Base-by-base conservation (phyloP, 139 green algal species). In the Coelastrella sp. region DNA sequence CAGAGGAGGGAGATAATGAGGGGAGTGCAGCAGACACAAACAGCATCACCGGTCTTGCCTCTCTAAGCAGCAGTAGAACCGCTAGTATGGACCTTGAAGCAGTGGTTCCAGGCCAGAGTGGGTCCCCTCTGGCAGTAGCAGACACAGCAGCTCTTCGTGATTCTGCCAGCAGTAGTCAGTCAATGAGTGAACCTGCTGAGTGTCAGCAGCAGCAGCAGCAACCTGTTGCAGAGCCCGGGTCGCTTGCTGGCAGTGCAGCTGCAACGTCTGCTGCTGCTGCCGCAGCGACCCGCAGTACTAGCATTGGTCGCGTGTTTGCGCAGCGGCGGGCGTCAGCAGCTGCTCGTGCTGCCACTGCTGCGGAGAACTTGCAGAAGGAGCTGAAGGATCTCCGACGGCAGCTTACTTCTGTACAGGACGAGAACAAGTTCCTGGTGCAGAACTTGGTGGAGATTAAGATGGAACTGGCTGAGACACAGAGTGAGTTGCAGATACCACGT, bases 371-470 rank as follows among this genome's bases (percentile, higher is more conserved):
- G 32, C 32, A 45, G 34, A 79, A 59, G 48, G 80, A 78, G 45
- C 4, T 68, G 32, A 86, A 71, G 19, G 80, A 78, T 25, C 4
- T 60, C 15, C 41, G 34, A 45, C 80, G 80, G 32, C 80, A 80
- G 67, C 35, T 79, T 5, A 68, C 17, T 19, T 37, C 35, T 3
- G 25, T 86, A 48, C 43, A 51, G 38, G 69, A 86, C 11, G 82
- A 87, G 57, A 87, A 87, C 82, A 59, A 48, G 27, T 79, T 75
- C 40, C 43, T 87, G 57, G 82, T 87, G 53, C 35, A 57, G 7
- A 75, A 76, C 34, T 38, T 87, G 15, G 82, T 87, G 51, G 67
- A 76, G 38, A 87, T 87, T 35, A 87, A 87, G 38, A 87, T 87
- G 82, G 82, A 81, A 40, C 69, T 87, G 57, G 82, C 82, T 32